Evolutionary conservation across 805 yeast species (phyloP), one percentile per base, ranked within the genome.

Genomic region (Sugiyamaella chiloensis): DNA sequence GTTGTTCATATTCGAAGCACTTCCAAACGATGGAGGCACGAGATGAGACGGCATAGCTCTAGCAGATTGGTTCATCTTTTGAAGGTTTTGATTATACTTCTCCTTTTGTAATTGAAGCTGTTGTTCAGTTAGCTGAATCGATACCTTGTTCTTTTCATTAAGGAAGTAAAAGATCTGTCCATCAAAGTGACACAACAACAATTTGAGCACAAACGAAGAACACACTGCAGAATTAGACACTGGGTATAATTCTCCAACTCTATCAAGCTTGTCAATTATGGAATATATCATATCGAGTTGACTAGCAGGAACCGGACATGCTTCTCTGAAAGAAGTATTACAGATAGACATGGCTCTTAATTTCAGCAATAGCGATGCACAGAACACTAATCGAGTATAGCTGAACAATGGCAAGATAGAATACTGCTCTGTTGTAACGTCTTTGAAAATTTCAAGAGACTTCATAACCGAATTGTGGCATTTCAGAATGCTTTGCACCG

Each of bases 391-490:
- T 24, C 64, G 39, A 3, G 61, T 51, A 48, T 60, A 57, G 24
- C 55, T 55, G 30, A 58, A 61, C 52, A 52, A 42, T 12, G 90
- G 90, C 48, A 78, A 67, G 2, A 74, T 63, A 0, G 83, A 75
- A 17, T 83, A 67, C n/a, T 71, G 67, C n/a, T 67, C 71, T 4
- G 68, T 67, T 1, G 72, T 55, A 48, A 45, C 50, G 8, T 31
- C 35, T 11, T 48, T 39, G 3, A 56, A 56, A 3, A 49, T 12
- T 26, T 59, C 57, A 14, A 65, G 47, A 2, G 53, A 57, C 12
- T 44, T 48, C 6, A 58, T 37, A 11, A 61, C 52, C 6, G 56
- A 52, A 9, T 50, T 44, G 23, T 50, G 55, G 27, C 68, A 64
- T n/a, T 51, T 42, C 11, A 53, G 34, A 40, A 64, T 59, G 8